Evolutionary conservation across 192 early-diverging fungal genomes (phyloP), one percentile per base, ranked within the genome.

Genomic region (Rhizophagus sp.): DNA sequence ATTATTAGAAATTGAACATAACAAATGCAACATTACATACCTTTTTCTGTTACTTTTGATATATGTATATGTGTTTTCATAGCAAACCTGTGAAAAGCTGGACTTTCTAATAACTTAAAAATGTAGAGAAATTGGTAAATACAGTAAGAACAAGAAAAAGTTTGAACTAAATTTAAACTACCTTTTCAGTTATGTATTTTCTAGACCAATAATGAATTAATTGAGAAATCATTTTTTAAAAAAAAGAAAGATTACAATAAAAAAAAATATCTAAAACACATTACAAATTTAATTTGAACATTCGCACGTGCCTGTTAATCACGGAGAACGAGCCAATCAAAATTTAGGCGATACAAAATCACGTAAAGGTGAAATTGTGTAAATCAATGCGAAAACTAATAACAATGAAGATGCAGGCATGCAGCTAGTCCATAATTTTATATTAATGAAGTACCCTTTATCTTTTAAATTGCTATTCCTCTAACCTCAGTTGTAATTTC

Each of bases 41-140:
- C 71, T 73, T 73, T 19, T 27, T 73, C 39, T 73, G 71, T 27
- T 15, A 73, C 2, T 73, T 52, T 44, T n/a, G 71, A 73, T 15
- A 73, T 39, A 50, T 73, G 33, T 50, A 7, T 19, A 49, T 73
- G 71, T 19, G 71, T 73, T 73, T 12, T 73, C 3, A 24, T 30
- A n/a, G 71, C 71, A 25, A 73, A 73, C 15, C 71, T 44, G 49
- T 73, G 71, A 52, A 73, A 73, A 22, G 71, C 71, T 50, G 33
- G 36, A 52, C 71, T 73, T n/a, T 34, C 47, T 50, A 73, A 52
- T 2, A 73, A 33, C 71, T 73, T 27, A 13, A 73, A 17, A n/a
- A 44, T 44, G 17, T n/a, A 25, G 12, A 39, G 5, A 50, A 50
- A 73, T 25, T 10, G 33, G 39, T 50, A 25, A 44, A 44, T 17